A percentile compares a stretch with the other conserved stretches of the same genome.
phyloP scores from a whole-genome alignment of 2,329 filamentous ascomycete species.

The Lasiodiplodia sp. region DNA sequence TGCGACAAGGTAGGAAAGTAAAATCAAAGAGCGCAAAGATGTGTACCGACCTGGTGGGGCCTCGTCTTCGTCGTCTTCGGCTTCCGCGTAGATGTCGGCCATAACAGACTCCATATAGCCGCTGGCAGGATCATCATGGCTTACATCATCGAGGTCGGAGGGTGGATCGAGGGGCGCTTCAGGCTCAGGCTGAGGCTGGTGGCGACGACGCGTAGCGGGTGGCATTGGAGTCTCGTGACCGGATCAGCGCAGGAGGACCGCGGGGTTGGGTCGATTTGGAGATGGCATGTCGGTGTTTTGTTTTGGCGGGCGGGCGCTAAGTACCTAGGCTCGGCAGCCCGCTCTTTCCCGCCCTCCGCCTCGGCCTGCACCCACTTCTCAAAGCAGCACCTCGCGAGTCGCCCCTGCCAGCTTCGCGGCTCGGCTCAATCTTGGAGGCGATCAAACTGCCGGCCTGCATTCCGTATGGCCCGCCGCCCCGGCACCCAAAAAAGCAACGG shows the following conservation, averaged over 20 bases:
- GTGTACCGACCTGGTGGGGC: constrained; percentile 24
- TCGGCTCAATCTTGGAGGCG: background rate
- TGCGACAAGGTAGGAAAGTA: background rate
- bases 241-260: constrained; percentile 14
- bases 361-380: background rate
- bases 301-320: constrained; percentile 24
- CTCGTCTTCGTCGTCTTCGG: constrained; percentile 39
- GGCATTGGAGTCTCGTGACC: constrained; percentile 35
- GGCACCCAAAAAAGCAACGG: constrained; percentile 3
- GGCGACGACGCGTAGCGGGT: constrained; percentile 39
- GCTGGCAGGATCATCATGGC: constrained; percentile 4
- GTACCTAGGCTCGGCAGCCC: no score
- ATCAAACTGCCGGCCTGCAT: constrained; percentile 6
- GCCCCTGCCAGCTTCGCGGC: background rate
- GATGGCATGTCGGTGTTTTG: constrained; percentile 26
- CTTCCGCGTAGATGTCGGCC: constrained; percentile 39
- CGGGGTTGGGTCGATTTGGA: constrained; percentile 7
- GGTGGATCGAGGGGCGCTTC: constrained; percentile 31
- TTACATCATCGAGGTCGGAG: constrained; percentile 28
- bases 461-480: constrained; percentile 3
- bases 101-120: constrained; percentile 26
- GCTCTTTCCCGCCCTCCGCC: background rate
- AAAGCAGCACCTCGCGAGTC: constrained; percentile 4
- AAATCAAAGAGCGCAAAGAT: background rate
- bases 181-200: constrained; percentile 34